phyloP scores from a whole-genome alignment of 495 filamentous ascomycete genomes.

The Cercophora scortea region DNA sequence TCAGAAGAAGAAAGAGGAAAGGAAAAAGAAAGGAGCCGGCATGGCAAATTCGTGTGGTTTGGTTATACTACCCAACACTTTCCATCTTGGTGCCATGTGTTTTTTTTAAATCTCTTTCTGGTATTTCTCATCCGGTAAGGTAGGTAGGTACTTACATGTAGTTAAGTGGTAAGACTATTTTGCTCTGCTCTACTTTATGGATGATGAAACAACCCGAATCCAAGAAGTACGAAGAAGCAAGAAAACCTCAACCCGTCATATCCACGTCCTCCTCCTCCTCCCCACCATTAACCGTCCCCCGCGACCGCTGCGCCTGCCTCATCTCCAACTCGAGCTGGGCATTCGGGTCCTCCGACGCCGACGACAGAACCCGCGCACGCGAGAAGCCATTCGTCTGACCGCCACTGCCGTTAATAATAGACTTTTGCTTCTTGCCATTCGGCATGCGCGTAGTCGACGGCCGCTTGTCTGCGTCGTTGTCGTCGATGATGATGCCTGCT shows the following conservation, averaged over 20 bases:
- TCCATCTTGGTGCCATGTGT: no score
- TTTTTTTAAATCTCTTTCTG: no score
- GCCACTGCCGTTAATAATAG: slow-evolving; percentile 15
- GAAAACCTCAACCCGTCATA: slow-evolving; percentile 40
- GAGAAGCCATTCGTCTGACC: slow-evolving; percentile 10
- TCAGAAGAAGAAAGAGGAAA: no score
- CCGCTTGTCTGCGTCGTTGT: background rate
- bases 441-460: slow-evolving; percentile 2
- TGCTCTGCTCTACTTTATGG: no score
- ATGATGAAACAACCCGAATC: background rate
- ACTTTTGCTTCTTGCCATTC: slow-evolving; percentile 37
- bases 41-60: no score
- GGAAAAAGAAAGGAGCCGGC: no score
- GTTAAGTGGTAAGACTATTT: no score
- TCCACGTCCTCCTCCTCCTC: slow-evolving; percentile 45
- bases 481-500: background rate
- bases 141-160: no score
- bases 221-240: background rate
- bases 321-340: slow-evolving; percentile 42
- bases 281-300: slow-evolving; percentile 7
- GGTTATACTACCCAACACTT: no score
- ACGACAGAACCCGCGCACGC: slow-evolving; percentile 8
- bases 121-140: no score
- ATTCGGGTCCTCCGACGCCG: slow-evolving; percentile 29
- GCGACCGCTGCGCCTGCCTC: slow-evolving; percentile 19